Evolutionary conservation across 2,329 filamentous ascomycete genomes (phyloP).

Genomic region (Knoxdaviesia capensis): DNA sequence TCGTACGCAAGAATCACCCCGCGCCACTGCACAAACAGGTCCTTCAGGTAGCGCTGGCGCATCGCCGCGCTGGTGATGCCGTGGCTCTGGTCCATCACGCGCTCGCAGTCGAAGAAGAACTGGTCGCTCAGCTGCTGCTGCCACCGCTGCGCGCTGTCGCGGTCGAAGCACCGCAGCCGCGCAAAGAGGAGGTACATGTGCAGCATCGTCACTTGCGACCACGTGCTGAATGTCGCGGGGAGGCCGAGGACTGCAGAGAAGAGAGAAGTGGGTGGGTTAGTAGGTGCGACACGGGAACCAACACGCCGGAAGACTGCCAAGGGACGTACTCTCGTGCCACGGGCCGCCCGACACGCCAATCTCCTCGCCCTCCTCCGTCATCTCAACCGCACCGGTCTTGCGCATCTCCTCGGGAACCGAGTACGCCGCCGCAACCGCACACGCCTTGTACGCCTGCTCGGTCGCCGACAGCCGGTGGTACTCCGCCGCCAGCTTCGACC

Average conservation of each 20-base stretch:
- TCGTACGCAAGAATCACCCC: constrained; percentile 71
- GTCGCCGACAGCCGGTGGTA: constrained; percentile 62
- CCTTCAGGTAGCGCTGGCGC: constrained; percentile 54
- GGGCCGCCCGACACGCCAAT: constrained; percentile 52
- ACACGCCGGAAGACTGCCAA: neutral
- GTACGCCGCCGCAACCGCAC: constrained; percentile 55
- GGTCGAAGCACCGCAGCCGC: constrained; percentile 60
- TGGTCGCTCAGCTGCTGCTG: constrained; percentile 86
- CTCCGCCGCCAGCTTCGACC: constrained; percentile 3
- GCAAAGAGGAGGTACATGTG: constrained; percentile 87
- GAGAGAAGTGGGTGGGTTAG: neutral
- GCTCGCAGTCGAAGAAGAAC: constrained; percentile 80
- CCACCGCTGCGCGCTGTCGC: constrained; percentile 50
- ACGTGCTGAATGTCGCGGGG: constrained; percentile 76
- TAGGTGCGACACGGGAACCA: neutral
- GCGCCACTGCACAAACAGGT: constrained; percentile 85
- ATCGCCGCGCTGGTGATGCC: constrained; percentile 38
- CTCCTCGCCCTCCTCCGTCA: constrained; percentile 63
- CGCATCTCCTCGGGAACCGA: constrained; percentile 47
- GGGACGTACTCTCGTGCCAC: constrained; percentile 59
- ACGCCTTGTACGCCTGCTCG: constrained; percentile 58
- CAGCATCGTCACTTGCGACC: constrained; percentile 89
- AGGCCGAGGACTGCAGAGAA: constrained; percentile 48
- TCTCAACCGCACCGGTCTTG: constrained; percentile 45
- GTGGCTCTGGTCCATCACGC: constrained; percentile 65